Evolutionary conservation across 768 basidiomycete genomes (phyloP).

Genomic region (Zangia roseola): DNA sequence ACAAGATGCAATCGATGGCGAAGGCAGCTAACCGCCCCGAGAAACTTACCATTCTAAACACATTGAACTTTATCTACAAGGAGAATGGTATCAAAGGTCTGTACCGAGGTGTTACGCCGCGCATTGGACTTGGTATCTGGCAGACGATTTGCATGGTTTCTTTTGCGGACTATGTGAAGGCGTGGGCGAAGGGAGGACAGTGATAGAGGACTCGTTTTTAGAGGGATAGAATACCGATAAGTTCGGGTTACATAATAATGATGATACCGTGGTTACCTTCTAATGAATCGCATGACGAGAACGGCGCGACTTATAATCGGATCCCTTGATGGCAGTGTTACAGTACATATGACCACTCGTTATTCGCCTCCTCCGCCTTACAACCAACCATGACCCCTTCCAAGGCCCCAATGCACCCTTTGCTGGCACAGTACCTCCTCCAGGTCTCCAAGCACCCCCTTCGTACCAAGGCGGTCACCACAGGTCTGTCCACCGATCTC

Average conservation of each 20-base stretch:
- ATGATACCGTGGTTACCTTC: no score
- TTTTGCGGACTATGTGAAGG: conserved; percentile 93
- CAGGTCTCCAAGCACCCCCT: conserved; percentile 69
- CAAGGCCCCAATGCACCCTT: conserved; percentile 35
- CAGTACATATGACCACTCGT: no score
- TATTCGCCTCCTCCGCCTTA: not conserved
- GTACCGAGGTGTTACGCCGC: conserved; percentile 96
- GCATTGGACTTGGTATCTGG: conserved; percentile 95
- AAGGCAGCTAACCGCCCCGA: conserved; percentile 83
- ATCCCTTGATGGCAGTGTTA: no score
- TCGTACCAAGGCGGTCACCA: conserved; percentile 78
- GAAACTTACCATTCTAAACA: conserved; percentile 90
- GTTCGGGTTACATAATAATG: conserved; percentile 3
- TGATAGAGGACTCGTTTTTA: conserved; percentile 15
- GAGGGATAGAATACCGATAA: conserved; percentile 24
- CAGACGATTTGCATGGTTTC: conserved; percentile 99
- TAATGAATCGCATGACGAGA: no score
- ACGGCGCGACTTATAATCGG: no score
- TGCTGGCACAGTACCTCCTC: conserved; percentile 68
- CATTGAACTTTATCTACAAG: conserved; percentile 90
- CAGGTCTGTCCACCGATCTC: conserved; percentile 42
- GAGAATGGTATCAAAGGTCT: conserved; percentile 96
- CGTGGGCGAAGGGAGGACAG: conserved; percentile 58
- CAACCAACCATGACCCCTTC: conserved; percentile 37
- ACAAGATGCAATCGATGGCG: conserved; percentile 98